Evolutionary conservation across 176 grass and related monocot genomes (phyloP).

Genomic region (Hyparrhenia diplandra): DNA sequence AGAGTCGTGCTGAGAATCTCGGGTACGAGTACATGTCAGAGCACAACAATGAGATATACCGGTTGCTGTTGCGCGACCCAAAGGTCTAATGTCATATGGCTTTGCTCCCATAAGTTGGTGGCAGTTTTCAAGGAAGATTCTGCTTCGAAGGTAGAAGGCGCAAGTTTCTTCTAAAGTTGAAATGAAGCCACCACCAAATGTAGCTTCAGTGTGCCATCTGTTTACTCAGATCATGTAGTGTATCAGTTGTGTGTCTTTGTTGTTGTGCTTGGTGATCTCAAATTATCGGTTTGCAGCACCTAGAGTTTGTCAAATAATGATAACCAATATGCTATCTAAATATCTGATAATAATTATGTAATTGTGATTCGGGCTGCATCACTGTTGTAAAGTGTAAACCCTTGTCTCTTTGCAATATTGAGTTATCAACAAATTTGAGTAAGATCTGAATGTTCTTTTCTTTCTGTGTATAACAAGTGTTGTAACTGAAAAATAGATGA

Average conservation of each 20-base stretch:
- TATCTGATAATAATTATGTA: background rate
- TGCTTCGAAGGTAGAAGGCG: background rate
- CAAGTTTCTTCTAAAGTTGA: slow-evolving; percentile 4
- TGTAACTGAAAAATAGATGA: background rate
- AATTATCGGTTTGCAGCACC: background rate
- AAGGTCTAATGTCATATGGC: slow-evolving; percentile 18
- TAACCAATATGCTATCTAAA: background rate
- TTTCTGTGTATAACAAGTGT: background rate
- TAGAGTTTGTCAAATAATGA: slow-evolving; percentile 17
- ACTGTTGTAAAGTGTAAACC: background rate
- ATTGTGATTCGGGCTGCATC: background rate
- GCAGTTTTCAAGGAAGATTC: background rate
- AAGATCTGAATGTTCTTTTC: background rate
- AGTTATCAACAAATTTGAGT: background rate
- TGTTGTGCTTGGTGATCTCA: background rate
- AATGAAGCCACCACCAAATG: slow-evolving; percentile 15
- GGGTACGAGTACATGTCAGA: slow-evolving; percentile 82
- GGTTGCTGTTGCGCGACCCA: slow-evolving; percentile 56
- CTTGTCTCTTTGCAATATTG: background rate
- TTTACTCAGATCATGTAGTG: slow-evolving; percentile 15
- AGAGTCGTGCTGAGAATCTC: slow-evolving; percentile 42
- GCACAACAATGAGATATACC: slow-evolving; percentile 71
- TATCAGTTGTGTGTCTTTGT: background rate
- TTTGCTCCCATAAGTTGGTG: background rate
- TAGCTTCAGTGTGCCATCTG: slow-evolving; percentile 10